A percentile compares a stretch with the other conserved stretches of the same genome.
Evolutionary conservation across 805 yeast species (phyloP).

Genomic region (Geotrichum ghanense): DNA sequence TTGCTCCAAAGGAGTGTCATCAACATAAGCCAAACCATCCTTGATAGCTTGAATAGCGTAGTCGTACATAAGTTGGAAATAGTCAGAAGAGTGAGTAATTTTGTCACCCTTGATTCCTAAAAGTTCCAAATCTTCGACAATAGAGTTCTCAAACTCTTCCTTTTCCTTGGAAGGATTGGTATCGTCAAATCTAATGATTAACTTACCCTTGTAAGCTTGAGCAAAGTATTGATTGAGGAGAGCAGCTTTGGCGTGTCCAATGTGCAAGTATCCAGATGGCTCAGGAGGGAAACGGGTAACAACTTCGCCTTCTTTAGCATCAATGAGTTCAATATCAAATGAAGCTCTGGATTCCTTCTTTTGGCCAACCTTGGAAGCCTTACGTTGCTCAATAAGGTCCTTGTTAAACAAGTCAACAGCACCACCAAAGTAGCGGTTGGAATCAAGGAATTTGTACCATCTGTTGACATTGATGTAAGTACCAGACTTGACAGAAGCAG

Average conservation of each 20-base stretch:
- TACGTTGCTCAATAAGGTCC: conserved; percentile 63
- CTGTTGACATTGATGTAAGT: conserved; percentile 80
- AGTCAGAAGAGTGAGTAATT: conserved; percentile 84
- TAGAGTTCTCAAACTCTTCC: conserved; percentile 86
- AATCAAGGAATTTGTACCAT: conserved; percentile 77
- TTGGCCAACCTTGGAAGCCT: conserved; percentile 50
- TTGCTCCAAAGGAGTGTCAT: conserved; percentile 84
- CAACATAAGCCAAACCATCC: conserved; percentile 95
- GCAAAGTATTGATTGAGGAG: conserved; percentile 94
- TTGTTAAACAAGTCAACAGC: conserved; percentile 56
- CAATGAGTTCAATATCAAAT: conserved; percentile 85
- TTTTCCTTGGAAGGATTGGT: conserved; percentile 97
- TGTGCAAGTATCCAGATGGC: conserved; percentile 97
- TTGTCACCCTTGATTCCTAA: conserved; percentile 89
- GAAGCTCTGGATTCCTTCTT: conserved; percentile 92
- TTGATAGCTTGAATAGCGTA: conserved; percentile 77
- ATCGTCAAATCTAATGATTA: conserved; percentile 94
- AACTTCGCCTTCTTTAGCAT: conserved; percentile 87
- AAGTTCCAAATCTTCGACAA: conserved; percentile 80
- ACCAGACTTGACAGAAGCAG: conserved; percentile 76
- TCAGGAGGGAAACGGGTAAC: conserved; percentile 99
- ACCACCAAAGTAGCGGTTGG: conserved; percentile 51
- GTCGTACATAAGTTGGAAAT: conserved; percentile 86
- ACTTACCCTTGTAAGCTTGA: conserved; percentile 87
- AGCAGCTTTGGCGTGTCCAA: conserved; percentile 99